phyloP scores from a whole-genome alignment of 441 rosid species.

The Macaranga tanarius region DNA sequence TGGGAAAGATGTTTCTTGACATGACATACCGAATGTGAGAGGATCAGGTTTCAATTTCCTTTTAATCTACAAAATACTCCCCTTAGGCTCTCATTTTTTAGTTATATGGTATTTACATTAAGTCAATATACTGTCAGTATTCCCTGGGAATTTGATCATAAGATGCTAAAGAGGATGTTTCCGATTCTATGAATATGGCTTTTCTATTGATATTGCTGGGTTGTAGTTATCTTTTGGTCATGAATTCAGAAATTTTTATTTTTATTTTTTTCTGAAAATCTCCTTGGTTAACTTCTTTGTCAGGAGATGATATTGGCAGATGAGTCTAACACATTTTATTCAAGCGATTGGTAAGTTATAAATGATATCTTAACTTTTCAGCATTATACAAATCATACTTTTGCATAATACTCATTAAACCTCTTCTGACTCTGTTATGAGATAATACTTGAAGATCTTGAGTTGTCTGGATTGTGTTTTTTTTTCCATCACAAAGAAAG shows the following conservation, averaged over 20 bases:
- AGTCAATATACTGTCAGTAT: background rate
- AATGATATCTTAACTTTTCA: background rate
- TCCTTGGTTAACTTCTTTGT: slow-evolving; percentile 6
- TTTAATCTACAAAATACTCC: background rate
- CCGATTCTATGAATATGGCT: background rate
- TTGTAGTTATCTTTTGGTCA: background rate
- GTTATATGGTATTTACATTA: background rate
- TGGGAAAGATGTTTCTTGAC: background rate
- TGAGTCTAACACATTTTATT: slow-evolving; percentile 35
- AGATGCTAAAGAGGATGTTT: background rate
- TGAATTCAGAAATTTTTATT: background rate
- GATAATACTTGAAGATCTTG: background rate
- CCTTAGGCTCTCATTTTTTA: background rate
- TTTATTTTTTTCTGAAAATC: background rate
- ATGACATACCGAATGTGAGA: background rate
- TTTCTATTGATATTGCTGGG: slow-evolving; percentile 1
- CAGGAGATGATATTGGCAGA: slow-evolving; percentile 42
- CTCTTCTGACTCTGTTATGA: background rate
- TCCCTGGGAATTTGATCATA: background rate
- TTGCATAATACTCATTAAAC: too few species aligned
- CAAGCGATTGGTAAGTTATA: slow-evolving; percentile 46
- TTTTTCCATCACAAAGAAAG: background rate
- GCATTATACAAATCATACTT: background rate
- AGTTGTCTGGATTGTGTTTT: background rate
- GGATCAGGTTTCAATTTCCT: background rate